Evolutionary conservation across 495 filamentous ascomycete species (phyloP), one percentile per base, ranked within the genome.

Genomic region (Endocarpon pusillum): DNA sequence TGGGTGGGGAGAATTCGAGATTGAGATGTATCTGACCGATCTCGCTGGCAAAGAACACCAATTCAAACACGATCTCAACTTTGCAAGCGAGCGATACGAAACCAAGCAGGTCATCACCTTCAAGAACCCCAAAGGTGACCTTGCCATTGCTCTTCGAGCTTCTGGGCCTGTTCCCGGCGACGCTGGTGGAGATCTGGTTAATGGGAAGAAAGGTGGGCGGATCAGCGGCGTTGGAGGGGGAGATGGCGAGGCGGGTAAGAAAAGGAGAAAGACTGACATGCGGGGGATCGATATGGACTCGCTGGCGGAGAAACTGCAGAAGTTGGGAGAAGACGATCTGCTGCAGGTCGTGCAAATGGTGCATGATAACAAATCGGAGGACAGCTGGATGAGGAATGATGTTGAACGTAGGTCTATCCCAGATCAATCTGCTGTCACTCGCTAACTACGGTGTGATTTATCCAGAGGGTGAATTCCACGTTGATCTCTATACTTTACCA

Each of bases 1-100:
- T 54, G 91, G 91, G 45, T 99, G 91, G 91, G 91, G 91, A 47
- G 91, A 99, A 58, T 99, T 99, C 49, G 91, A 96, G 48, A 87
- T 96, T 81, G 62, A 66, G 18, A 87, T 96, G 41, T 66, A 77
- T 33, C 62, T 92, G 19, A 74, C 68, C 43, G 73, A 71, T n/a
- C 71, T 77, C 17, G 82, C 92, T 56, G 73, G 73, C 14, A 86
- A 85, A 39, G 84, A 94, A 32, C 74, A 80, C 45, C 61, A 66
- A 15, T 59, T 99, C 37, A 52, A 57, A 19, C 91, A 99, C 54
- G 91, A 99, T 51, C 63, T 99, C 34, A 93, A 99, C 62, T 99
- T 99, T 45, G 64, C 70, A 31, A 69, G 71, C 34, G 62, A 71
- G 36, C 67, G 70, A 31, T 99, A 99, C 52, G 84, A 94, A 51